Evolutionary conservation across 345 rosid species (phyloP), one percentile per base, ranked within the genome.

Genomic region (Turritis glabra): DNA sequence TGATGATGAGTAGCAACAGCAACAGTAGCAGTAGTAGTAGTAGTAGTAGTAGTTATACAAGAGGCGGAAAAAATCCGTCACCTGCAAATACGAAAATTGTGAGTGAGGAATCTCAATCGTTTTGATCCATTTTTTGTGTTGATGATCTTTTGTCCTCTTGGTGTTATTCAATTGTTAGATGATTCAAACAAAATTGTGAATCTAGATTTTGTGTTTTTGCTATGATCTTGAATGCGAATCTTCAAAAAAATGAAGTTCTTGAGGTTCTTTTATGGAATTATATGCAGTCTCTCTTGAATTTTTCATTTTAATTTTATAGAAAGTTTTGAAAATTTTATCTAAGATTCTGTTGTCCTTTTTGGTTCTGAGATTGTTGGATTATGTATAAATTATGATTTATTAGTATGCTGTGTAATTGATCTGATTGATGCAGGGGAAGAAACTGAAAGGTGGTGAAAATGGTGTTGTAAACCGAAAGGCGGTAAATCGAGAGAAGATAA

Each of bases 401-500:
- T 26, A 8, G 5, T 18, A 40, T 56, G 3, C 1, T 37, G 72
- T 53, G 83, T 77, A 80, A 78, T 74, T 69, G 82, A 79, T 77
- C 58, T 73, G 51, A 48, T 75, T 79, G 66, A 81, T 84, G 73
- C 92, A 80, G 84, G 83, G 81, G 58, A 82, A 23, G 61, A 84
- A 75, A 56, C 37, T 80, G 18, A 78, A 43, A 23, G 87, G 82
- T 74, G 59, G 80, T 56, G 80, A 51, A 25, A 89, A 85, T 77
- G 57, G 81, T 48, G 72, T 78, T 43, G 72, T 72, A 43, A 74
- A 78, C 50, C 74, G 80, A 51, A 74, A 67, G 61, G 76, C 69
- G 1, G 48, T 82, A 7, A 85, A 79, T 73, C 67, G 74, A 74
- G 87, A 87, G 77, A 86, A 76, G 83, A 86, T 85, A 81, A 56